Base-by-base conservation (phyloP, 345 rosid species). In the Salix brachista region DNA sequence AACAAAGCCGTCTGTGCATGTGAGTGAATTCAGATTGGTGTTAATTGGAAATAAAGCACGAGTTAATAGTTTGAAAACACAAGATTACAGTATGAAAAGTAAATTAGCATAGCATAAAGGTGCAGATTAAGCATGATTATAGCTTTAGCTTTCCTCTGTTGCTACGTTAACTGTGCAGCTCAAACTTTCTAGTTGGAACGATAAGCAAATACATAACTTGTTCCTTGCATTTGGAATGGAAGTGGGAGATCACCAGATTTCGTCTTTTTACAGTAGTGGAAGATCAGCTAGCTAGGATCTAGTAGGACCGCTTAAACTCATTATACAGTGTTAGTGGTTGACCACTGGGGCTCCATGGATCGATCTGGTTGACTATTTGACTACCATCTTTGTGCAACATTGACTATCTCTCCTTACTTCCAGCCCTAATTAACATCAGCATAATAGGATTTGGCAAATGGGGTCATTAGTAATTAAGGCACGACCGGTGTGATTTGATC, bases 171-270 rank as follows among this genome's bases (percentile, higher is more conserved):
- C 61, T 44, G 77, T 37, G 56, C 76, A 75, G 23, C 72, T 18
- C 54, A 52, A 66, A 50, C 65, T 32, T 46, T 46, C 16, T 60
- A 12, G 34, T 13, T 32, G 14, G 60, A 28, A 26, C 42, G 48
- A 67, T 54, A 16, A 66, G 41, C 52, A 21, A 52, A 13, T 23
- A 21, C 37, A 54, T 14, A 72, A 34, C 34, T n/a, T 44, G 62
- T 77, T 75, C 36, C 56, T 46, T 18, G 77, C 79, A 81, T 65
- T 80, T 79, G 73, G 39, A 46, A 2, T 30, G 67, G 18, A 32
- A 78, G 85, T 52, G 85, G 86, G 77, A 66, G 74, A 19, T 67
- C 75, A 75, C 81, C 88, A 72, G 81, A 77, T 65, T 46, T 70
- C 65, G 73, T 76, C 74, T 36, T 68, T 37, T 66, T 77, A 74